Conservation (phyloP, 1,139 yeast genomes). For the Kurtzmaniella quercitrusa region DNA sequence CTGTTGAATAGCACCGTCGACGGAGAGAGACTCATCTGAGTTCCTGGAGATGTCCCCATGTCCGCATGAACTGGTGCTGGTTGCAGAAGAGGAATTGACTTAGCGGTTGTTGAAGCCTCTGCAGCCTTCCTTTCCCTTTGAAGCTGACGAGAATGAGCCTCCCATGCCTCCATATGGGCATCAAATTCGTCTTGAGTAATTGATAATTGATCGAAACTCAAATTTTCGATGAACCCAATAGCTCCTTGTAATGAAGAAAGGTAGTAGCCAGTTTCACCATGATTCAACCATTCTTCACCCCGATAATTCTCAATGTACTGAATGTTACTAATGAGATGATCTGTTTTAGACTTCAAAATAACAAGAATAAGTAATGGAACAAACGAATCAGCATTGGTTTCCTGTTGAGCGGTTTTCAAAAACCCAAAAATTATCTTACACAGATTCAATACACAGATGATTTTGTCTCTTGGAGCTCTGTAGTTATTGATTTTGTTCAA, state of each 20-base stretch:
- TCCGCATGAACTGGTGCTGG: neutral
- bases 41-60: neutral
- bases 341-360: conserved; percentile 62
- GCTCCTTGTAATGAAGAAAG: conserved; percentile 87
- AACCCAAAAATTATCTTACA: conserved; percentile 91
- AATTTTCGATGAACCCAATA: conserved; percentile 62
- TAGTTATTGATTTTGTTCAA: conserved; percentile 73
- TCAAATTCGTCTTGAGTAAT: conserved; percentile 55
- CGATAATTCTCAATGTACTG: conserved; percentile 83
- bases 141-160: conserved; percentile 28
- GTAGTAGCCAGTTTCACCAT: conserved; percentile 88
- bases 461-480: conserved; percentile 92
- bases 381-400: conserved; percentile 87
- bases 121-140: conserved; percentile 4
- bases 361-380: conserved; percentile 82
- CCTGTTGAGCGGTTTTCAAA: conserved; percentile 65
- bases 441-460: conserved; percentile 83
- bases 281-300: conserved; percentile 59
- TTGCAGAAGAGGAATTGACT: conserved; percentile 1
- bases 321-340: conserved; percentile 67
- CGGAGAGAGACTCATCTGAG: conserved; percentile 34
- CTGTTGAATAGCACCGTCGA: conserved; percentile 48
- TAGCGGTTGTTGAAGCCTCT: neutral
- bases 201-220: conserved; percentile 56
- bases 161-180: conserved; percentile 48